Evolutionary conservation across 1,139 yeast species (phyloP), one percentile per base, ranked within the genome.

Genomic region (Pichia sorboxylosa): DNA sequence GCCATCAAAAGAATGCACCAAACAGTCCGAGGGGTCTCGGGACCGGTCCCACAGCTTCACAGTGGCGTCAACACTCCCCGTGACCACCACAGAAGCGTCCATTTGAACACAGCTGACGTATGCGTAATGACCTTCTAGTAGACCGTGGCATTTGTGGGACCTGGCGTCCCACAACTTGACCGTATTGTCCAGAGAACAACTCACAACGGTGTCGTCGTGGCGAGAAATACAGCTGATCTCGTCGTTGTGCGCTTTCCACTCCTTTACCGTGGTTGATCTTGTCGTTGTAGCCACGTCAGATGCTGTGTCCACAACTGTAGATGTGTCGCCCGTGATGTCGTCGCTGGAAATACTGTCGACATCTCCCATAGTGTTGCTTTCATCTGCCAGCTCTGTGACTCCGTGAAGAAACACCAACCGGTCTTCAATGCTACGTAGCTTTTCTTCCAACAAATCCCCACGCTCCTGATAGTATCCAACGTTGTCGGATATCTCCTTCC

Each of bases 81-180:
- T 69, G 11, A 70, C 65, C 16, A 73, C 65, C 30, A 70, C 46
- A 27, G 61, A 57, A 19, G 66, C 68, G 29, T 69, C 68, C 61
- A 74, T 59, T 43, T 72, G 76, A 49, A 76, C 55, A 41, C 79
- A 72, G 32, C 60, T 61, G 4, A 76, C 76, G 5, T 72, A 58
- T 1, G 80, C 73, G 28, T 54, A 42, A 43, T 73, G 79, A 14
- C 78, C 79, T 37, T 63, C 67, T 33, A 72, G 53, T 25, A 60
- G 47, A 6, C 72, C 72, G 27, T 57, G 52, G 51, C 65, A 69
- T 47, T 58, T 66, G 31, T 65, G 72, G 37, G 66, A 59, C 40
- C 67, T 68, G 54, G 67, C 58, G 58, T 85, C 94, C 94, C 96
- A 84, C 6, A 87, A 81, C 41, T 81, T 69, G 8, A 84, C 81